Percentiles rank a stretch among this genome's conserved stretches.
These are phyloP conservation scores for Penicillium psychrofluorescens DNA, from an alignment of 495 filamentous ascomycete genomes.

Conservation along the genomic window DNA sequence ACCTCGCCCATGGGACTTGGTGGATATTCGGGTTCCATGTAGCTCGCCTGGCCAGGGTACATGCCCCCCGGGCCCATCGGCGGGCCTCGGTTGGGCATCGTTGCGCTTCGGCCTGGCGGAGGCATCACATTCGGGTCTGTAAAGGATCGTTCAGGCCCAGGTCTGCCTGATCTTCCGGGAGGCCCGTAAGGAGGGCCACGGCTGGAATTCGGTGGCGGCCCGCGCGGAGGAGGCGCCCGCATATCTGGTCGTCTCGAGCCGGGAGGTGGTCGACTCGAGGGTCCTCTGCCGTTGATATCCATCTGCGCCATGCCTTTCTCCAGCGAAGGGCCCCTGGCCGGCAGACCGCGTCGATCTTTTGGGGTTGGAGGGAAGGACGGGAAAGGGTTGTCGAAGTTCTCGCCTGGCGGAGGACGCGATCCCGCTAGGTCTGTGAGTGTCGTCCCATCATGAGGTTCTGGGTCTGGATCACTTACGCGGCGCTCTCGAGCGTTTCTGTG, in stretches of 20 bases:
- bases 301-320: slow-evolving; percentile 50
- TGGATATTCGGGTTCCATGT: slow-evolving; percentile 20
- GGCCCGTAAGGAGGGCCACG: slow-evolving; percentile 18
- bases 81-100: slow-evolving; percentile 21
- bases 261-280: slow-evolving; percentile 30
- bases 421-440: slow-evolving; percentile 14
- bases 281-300: slow-evolving; percentile 42
- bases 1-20: slow-evolving; percentile 6
- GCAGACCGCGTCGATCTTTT: slow-evolving; percentile 16
- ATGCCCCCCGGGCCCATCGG: slow-evolving; percentile 9
- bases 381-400: slow-evolving; percentile 61
- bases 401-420: slow-evolving; percentile 33
- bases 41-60: slow-evolving; percentile 29
- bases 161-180: slow-evolving; percentile 20
- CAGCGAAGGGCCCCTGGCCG: slow-evolving; percentile 20
- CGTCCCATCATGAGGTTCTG: background rate
- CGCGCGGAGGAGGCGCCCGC: slow-evolving; percentile 21
- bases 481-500: slow-evolving; percentile 19
- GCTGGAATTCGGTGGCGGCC: slow-evolving; percentile 13
- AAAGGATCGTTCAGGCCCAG: slow-evolving; percentile 20
- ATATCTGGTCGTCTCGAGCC: slow-evolving; percentile 25
- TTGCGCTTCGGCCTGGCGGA: slow-evolving; percentile 28
- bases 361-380: slow-evolving; percentile 48
- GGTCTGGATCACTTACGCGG: slow-evolving; percentile 21
- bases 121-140: slow-evolving; percentile 23